Conservation (phyloP, 208 protist genomes). For the Hexamita inflata region DNA sequence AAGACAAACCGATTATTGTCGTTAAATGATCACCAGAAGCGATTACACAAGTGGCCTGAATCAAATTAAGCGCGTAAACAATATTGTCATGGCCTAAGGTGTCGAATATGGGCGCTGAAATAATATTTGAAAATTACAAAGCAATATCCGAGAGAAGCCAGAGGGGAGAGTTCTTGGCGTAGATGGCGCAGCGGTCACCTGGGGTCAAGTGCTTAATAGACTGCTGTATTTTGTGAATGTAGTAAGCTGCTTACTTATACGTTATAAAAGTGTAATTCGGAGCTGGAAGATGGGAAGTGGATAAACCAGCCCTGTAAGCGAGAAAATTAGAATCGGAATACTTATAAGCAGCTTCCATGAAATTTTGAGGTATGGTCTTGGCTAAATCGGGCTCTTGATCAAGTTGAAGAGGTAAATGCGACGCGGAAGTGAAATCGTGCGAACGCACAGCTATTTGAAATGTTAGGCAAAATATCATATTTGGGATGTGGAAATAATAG, state of each 20-base stretch:
- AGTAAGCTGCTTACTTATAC: not conserved
- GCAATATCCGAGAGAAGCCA: not conserved
- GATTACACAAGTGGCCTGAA: not conserved
- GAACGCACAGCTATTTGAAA: no score
- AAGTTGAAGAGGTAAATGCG: not conserved
- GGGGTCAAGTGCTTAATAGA: not conserved
- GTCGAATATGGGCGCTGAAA: not conserved
- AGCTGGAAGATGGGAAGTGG: no score
- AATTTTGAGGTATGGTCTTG: not conserved
- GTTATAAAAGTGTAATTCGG: not conserved
- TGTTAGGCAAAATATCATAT: no score
- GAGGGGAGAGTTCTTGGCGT: not conserved
- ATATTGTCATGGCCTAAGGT: not conserved
- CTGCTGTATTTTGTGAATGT: not conserved
- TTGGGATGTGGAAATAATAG: no score
- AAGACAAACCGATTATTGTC: not conserved
- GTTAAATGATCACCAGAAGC: not conserved
- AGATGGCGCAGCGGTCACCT: not conserved
- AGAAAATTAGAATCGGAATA: not conserved
- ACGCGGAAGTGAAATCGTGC: no score
- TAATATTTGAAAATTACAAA: not conserved
- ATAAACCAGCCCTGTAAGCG: not conserved
- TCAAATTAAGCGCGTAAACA: not conserved
- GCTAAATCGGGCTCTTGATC: not conserved
- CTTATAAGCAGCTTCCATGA: not conserved